Evolutionary conservation across 768 basidiomycete species (phyloP), one percentile per base, ranked within the genome.

Genomic region (Cantharellus anzutake): DNA sequence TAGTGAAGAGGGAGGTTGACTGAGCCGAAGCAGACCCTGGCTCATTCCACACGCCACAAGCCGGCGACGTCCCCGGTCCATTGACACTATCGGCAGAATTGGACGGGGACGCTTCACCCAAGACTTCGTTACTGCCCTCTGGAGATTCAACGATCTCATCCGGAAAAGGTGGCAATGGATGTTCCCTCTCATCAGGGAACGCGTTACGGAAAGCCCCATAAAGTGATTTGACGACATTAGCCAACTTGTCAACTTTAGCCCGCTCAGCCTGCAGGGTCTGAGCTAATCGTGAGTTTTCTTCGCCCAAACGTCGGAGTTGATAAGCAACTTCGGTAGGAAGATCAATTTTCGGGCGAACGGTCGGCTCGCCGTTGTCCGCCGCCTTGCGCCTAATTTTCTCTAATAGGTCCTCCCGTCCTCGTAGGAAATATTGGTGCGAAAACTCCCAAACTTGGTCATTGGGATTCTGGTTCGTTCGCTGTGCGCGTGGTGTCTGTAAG

Each of bases 401-500:
- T 5, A 90, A 74, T 50, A 90, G 73, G 68, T 90, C 87, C 35
- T 83, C 81, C 5, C 85, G 79, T 0, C 80, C 87, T 50, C 85
- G 83, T 29, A 87, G 73, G 70, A 91, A 90, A 66, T 88, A 86
- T 70, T 81, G 81, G 68, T 92, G 88, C 3, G 83, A 85, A 69
- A 92, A 90, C 68, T 90, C 87, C 86, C 86, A 89, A 2, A 81
- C 84, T 70, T 90, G 86, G 41, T 83, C 80, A 66, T 86, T 82
- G 7, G 82, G 77, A 7, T 86, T 83, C 20, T 29, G 20, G 29
- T 48, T 48, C 0, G 85, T 84, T 63, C 86, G 80, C 67, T 88
- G 84, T 3, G 86, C 83, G 55, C 88, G 83, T 35, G 86, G 86
- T 3, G 86, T 86, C 80, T 86, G 56, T 69, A 63, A 41, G 5